Base-by-base conservation (phyloP, 768 basidiomycete species). In the Rubroboletus satanas region DNA sequence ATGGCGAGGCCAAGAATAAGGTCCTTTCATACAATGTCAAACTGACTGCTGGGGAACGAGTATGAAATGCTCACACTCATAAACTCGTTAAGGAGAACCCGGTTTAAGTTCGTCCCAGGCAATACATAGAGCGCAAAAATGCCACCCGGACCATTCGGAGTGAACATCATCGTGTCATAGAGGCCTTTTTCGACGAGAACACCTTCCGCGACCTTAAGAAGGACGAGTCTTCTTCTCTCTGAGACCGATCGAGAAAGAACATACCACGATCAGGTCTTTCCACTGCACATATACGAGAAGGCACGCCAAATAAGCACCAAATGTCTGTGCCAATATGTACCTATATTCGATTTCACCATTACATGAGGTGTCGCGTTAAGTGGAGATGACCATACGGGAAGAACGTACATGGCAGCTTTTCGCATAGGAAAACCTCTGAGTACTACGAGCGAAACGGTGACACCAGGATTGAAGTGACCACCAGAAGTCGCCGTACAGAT, bases 231-330 rank as follows among this genome's bases (percentile, higher is more conserved):
- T 33, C 31, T 12, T 54, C 35, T 28, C 11, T 38, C n/a, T 29
- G 38, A 78, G 58, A 59, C 66, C 61, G 59, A 84, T 80, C 36
- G 74, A 71, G 28, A 84, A 66, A 4, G 69, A 79, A 58, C 70
- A 42, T 56, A 81, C 80, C 45, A 67, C 60, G 37, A 89, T 73
- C 47, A 77, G 52, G 45, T 78, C 71, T 57, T 79, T 78, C 73
- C 84, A 90, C 60, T 87, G 83, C 6, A 74, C 73, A 63, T 88
- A 88, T 48, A 84, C 66, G 45, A 83, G 55, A 38, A 85, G 69
- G 52, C 79, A 81, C 0, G 83, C 87, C 57, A 88, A 66, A 58
- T 83, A 87, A 12, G 77, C 82, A 5, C 87, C 88, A 4, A 86
- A 57, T 56, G 85, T 76, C 63, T 90, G 88, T 0, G 84, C 79